Base-by-base conservation (phyloP, 345 rosid genomes). In the Rubroshorea leprosula region DNA sequence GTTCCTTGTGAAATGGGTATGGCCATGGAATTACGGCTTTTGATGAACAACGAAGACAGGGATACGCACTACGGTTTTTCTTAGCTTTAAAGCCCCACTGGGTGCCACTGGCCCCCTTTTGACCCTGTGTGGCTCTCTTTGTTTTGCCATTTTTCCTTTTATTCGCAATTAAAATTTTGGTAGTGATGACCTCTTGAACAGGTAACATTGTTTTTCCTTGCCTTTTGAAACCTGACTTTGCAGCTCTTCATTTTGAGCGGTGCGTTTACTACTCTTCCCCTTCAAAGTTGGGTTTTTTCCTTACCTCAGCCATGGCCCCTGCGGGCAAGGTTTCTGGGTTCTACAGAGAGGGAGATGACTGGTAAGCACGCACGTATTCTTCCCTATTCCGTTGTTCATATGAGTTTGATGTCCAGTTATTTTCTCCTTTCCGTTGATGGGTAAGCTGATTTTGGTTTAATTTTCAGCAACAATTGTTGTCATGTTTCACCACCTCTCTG, bases 271-370 rank as follows among this genome's bases (percentile, higher is more conserved):
- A n/a, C 49, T 49, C 70, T 58, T 49, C 61, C 46, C 38, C 18
- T 41, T 68, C 61, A 57, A 71, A 23, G 60, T 74, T 74, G 66
- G 66, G 64, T 11, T 51, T 9, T 68, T 23, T 71, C 38, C 57
- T 23, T 69, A 21, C 56, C 67, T 70, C 53, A 54, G 51, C 51
- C 68, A 90, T 93, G 99, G 82, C 94, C 61, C 87, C 89, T 76
- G 90, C 73, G 23, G 76, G 81, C 44, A 93, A 85, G 82, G 80
- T 80, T 68, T 76, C 80, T 75, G 96, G 78, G 60, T 86, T 93
- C 72, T 76, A 67, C 64, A 89, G 75, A 64, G 76, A 87, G 63
- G 97, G 85, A 45, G 77, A 74, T 66, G 80, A 79, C 63, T 93
- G 99, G 99, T 93, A 80, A 66, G 63, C 56, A 48, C n/a, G n/a